Conservation (phyloP, 1,284 basidiomycete genomes). For the Wolfiporia cocos region DNA sequence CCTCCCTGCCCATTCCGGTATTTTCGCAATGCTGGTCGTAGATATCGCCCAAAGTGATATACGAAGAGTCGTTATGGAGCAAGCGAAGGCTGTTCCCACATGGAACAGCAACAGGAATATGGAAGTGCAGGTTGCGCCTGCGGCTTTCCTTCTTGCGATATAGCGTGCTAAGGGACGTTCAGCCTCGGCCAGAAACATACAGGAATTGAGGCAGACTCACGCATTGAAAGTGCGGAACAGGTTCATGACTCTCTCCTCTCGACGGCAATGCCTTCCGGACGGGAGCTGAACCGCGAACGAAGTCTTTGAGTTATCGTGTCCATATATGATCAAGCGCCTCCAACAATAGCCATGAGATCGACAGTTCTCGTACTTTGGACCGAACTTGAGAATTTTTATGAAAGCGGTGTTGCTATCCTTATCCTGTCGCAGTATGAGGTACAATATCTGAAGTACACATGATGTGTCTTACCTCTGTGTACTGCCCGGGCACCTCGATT, state of each 20-base stretch:
- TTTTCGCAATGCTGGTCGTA: slow-evolving; percentile 88
- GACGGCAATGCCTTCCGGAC: slow-evolving; percentile 79
- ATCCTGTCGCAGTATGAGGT: slow-evolving; percentile 47
- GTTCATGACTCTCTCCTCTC: slow-evolving; percentile 93
- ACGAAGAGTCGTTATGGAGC: slow-evolving; percentile 89
- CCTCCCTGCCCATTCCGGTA: slow-evolving; percentile 79
- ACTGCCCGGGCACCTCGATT: slow-evolving; percentile 98
- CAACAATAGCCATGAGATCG: slow-evolving; percentile 84
- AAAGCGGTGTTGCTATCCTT: slow-evolving; percentile 95
- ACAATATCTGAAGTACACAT: not conserved
- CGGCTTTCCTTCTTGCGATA: slow-evolving; percentile 89
- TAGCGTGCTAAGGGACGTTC: slow-evolving; percentile 52
- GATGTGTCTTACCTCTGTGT: slow-evolving; percentile 70
- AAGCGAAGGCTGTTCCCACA: slow-evolving; percentile 84
- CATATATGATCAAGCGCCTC: slow-evolving; percentile 88
- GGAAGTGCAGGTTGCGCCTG: slow-evolving; percentile 89
- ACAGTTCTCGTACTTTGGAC: slow-evolving; percentile 87
- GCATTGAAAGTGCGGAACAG: slow-evolving; percentile 91
- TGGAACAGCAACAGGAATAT: slow-evolving; percentile 84
- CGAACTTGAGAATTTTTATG: slow-evolving; percentile 88
- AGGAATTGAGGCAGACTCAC: slow-evolving; percentile 38
- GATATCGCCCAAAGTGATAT: slow-evolving; percentile 90
- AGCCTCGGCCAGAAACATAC: not conserved
- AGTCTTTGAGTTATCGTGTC: slow-evolving; percentile 86
- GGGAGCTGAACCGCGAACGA: slow-evolving; percentile 93